Evolutionary conservation across 805 yeast species (phyloP).

Genomic region (Pichia gijzeniarum): DNA sequence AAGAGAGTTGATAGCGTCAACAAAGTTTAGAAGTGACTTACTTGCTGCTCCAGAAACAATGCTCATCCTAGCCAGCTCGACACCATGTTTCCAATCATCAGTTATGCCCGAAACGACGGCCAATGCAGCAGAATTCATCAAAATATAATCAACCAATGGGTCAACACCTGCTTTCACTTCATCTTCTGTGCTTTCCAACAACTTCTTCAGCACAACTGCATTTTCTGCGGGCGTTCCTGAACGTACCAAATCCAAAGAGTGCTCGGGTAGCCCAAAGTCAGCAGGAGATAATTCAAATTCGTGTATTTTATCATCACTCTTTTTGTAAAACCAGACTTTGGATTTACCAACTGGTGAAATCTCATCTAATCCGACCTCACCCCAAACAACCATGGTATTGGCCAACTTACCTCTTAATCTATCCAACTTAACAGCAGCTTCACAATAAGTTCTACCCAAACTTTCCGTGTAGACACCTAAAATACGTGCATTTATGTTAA

Average conservation of each 20-base stretch:
- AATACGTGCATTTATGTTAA: conserved; percentile 69
- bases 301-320: conserved; percentile 35
- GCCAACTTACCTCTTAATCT: conserved; percentile 36
- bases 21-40: conserved; percentile 50
- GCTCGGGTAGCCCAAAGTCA: conserved; percentile 79
- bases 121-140: conserved; percentile 82
- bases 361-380: conserved; percentile 87
- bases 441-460: conserved; percentile 79
- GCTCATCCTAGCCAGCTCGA: conserved; percentile 59
- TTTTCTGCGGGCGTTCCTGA: conserved; percentile 88
- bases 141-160: conserved; percentile 83
- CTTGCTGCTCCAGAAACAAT: conserved; percentile 65
- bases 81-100: conserved; percentile 70
- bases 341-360: conserved; percentile 85
- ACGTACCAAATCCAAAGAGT: conserved; percentile 56
- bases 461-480: conserved; percentile 82
- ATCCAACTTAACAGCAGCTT: conserved; percentile 65
- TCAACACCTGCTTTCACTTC: conserved; percentile 34
- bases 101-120: conserved; percentile 73
- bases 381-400: conserved; percentile 83
- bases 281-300: conserved; percentile 49
- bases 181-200: conserved; percentile 36
- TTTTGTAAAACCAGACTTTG: conserved; percentile 60
- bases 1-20: conserved; percentile 27
- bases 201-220: conserved; percentile 49